Percentiles rank a stretch among this genome's conserved stretches.
Conservation (phyloP, 2,329 filamentous ascomycete genomes). For the Ophiocordyceps australis region DNA sequence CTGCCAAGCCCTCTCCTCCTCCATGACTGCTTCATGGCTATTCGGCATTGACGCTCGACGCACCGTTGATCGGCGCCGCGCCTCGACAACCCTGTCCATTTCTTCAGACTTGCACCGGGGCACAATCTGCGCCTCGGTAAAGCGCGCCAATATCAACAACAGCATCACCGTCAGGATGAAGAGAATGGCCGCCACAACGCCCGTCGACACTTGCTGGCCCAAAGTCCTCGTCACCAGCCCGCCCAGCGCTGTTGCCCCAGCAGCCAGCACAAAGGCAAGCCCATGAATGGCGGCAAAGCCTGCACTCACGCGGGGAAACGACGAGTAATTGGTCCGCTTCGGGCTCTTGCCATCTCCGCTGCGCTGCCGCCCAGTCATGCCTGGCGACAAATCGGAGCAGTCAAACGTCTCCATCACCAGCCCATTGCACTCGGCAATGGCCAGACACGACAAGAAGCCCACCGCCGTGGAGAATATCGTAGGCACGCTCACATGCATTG, state of each 20-base stretch:
- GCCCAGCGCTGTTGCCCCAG: constrained; percentile 47
- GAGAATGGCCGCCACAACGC: constrained; percentile 48
- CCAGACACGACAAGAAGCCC: constrained; percentile 54
- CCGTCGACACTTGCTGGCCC: constrained; percentile 49
- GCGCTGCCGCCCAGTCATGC: constrained; percentile 41
- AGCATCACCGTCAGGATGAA: constrained; percentile 46
- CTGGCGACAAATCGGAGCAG: constrained; percentile 59
- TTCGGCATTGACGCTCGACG: constrained; percentile 23
- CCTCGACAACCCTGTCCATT: constrained; percentile 32
- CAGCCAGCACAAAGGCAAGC: constrained; percentile 51
- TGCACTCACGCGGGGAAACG: constrained; percentile 54
- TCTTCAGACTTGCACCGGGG: constrained; percentile 37
- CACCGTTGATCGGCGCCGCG: constrained; percentile 27
- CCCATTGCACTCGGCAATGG: constrained; percentile 58
- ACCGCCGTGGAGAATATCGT: constrained; percentile 47
- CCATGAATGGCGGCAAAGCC: constrained; percentile 55
- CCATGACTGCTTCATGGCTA: constrained; percentile 19
- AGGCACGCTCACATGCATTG: constrained; percentile 41
- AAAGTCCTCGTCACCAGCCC: constrained; percentile 47
- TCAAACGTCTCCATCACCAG: constrained; percentile 70
- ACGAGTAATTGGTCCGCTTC: constrained; percentile 52
- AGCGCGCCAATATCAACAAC: constrained; percentile 42
- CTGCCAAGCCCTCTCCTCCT: constrained; percentile 44
- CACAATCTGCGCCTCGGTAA: constrained; percentile 49
- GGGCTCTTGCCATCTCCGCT: constrained; percentile 17